Base-by-base conservation (phyloP, 768 basidiomycete species). In the Tricholoma matsutake region DNA sequence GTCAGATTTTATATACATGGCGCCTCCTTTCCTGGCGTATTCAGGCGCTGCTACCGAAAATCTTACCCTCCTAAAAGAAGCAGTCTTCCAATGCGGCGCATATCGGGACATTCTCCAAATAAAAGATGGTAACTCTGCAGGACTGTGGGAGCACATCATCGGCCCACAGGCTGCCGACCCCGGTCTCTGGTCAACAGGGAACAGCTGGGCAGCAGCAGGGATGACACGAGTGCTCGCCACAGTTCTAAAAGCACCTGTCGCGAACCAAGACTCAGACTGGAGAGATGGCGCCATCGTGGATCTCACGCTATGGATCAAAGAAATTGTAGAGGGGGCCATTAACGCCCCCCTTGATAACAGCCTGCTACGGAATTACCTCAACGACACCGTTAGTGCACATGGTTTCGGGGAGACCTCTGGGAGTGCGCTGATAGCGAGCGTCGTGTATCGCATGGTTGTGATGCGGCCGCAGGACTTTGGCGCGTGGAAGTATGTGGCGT, bases 201-300 rank as follows among this genome's bases (percentile, higher is more conserved):
- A 91, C 63, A 87, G 76, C 0, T 91, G 90, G 90, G 88, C 87
- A 0, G 86, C 86, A 1, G 83, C 82, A 1, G 89, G 89, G 0
- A 86, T 87, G 79, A 71, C 84, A 28, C 79, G 88, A 6, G 85
- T 91, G 4, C 68, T 82, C 5, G 78, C 78, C 8, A 86, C 83
- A 0, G 75, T 86, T 35, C 66, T 72, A 22, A 73, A 77, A 28
- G 79, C 82, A 1, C 66, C 68, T 10, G 39, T 56, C 22, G 54
- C 55, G 8, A 25, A 39, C 22, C 35, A 43, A 2, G 35, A 51
- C 25, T 2, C 22, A 11, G 14, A 11, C 13, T 72, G 68, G 71
- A 60, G 64, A 18, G 16, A 35, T 16, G 18, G 45, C 9, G 67
- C 68, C 0, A 58, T 66, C 13, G 6, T 8, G 4, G 54, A 51